Conservation (phyloP, 108 stramenopile genomes). For the Skeletonema menzelii region DNA sequence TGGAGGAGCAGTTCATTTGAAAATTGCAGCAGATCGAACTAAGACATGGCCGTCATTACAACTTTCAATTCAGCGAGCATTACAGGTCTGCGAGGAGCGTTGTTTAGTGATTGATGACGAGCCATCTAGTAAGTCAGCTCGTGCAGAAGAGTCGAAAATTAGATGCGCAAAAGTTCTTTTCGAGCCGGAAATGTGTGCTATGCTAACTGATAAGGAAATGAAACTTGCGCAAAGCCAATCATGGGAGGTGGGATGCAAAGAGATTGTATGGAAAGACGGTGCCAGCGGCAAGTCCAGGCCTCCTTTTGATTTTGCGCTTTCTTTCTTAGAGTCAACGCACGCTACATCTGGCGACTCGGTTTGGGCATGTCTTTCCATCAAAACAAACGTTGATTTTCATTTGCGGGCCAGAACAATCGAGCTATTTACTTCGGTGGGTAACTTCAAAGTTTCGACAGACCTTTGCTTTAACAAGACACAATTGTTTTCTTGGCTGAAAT, state of each 20-base stretch:
- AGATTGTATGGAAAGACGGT: constrained; percentile 37
- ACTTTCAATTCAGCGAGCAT: constrained; percentile 53
- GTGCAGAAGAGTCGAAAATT: constrained; percentile 7
- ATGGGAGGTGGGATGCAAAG: not conserved
- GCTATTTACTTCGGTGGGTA: constrained; percentile 35
- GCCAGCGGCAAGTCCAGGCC: constrained; percentile 21
- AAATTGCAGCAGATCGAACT: constrained; percentile 50
- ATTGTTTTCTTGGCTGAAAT: constrained; percentile 20
- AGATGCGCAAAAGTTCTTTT: constrained; percentile 26
- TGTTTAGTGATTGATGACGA: constrained; percentile 11
- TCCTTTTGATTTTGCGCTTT: constrained; percentile 74
- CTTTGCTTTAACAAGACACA: constrained; percentile 7
- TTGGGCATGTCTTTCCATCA: constrained; percentile 57
- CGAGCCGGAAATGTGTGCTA: constrained; percentile 16
- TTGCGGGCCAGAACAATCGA: constrained; percentile 53
- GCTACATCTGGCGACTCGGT: constrained; percentile 69
- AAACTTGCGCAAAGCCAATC: constrained; percentile 4
- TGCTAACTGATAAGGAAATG: constrained; percentile 19
- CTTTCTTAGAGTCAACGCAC: constrained; percentile 66
- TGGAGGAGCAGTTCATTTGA: constrained; percentile 57
- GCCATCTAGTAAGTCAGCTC: constrained; percentile 3
- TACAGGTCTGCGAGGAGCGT: constrained; percentile 64
- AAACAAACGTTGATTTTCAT: constrained; percentile 66
- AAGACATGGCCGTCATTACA: constrained; percentile 72
- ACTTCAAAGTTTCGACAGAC: constrained; percentile 17